Evolutionary conservation across 106 monocot species (phyloP).

Genomic region (Allium sativum): DNA sequence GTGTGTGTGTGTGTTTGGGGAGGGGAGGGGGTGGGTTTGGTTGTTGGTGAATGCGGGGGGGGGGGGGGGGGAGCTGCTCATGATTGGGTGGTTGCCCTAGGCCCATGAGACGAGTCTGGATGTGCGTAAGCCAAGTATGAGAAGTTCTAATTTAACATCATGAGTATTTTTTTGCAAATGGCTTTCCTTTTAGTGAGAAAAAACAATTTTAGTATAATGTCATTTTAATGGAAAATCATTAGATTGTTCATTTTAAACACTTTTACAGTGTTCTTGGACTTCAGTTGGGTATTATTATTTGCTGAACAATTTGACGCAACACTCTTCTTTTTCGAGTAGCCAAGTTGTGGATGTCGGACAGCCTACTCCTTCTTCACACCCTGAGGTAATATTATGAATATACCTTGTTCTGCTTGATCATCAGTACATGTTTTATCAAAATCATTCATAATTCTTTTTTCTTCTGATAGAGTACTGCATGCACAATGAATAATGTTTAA

Average conservation of each 20-base stretch:
- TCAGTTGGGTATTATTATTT: slow-evolving; percentile 4
- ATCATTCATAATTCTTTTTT: background rate
- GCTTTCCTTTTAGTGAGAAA: background rate
- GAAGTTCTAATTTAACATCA: background rate
- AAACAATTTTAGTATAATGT: too few species aligned
- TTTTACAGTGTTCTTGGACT: slow-evolving; percentile 13
- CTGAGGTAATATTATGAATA: slow-evolving; percentile 36
- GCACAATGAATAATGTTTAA: too few species aligned
- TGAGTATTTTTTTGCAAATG: background rate
- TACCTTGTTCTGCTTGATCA: background rate
- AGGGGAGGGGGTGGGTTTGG: too few species aligned
- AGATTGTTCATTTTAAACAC: background rate
- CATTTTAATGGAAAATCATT: background rate
- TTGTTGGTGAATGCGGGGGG: too few species aligned
- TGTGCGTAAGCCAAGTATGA: background rate
- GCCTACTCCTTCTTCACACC: slow-evolving; percentile 66
- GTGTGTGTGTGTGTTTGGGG: too few species aligned
- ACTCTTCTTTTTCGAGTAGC: slow-evolving; percentile 19
- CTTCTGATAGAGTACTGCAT: background rate
- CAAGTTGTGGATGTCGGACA: slow-evolving; percentile 68
- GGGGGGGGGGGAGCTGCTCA: too few species aligned
- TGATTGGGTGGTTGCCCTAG: too few species aligned
- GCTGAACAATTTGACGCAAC: slow-evolving; percentile 5
- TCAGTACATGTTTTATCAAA: background rate
- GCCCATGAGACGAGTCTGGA: too few species aligned